Conservation (phyloP, 306 rosid genomes). For the Benincasa hispida region DNA sequence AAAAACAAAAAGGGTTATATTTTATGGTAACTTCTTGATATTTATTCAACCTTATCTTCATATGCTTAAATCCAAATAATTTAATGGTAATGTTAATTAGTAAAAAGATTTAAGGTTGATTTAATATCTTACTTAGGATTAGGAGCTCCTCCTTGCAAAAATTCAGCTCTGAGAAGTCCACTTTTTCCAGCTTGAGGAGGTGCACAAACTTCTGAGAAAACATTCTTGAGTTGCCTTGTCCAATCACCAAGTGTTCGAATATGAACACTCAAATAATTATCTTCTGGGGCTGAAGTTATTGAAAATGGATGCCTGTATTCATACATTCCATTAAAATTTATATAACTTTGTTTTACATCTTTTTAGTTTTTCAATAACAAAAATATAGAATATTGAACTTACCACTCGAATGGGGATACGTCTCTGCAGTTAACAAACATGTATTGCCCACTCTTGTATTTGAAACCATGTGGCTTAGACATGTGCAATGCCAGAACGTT, state of each 20-base stretch:
- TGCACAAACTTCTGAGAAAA: conserved; percentile 42
- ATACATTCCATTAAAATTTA: not conserved
- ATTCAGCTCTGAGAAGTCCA: conserved; percentile 40
- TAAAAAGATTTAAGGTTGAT: too few relatives aligned
- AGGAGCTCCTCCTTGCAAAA: conserved; percentile 18
- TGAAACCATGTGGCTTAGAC: conserved; percentile 47
- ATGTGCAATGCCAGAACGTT: conserved; percentile 40
- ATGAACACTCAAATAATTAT: conserved; percentile 43
- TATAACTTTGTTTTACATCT: accelerated
- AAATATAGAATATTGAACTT: not conserved
- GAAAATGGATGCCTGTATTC: conserved; percentile 50
- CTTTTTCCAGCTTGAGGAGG: conserved; percentile 44
- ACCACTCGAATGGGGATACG: conserved; percentile 51
- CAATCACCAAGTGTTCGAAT: conserved; percentile 48
- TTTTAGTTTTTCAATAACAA: not conserved
- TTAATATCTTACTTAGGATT: conserved; percentile 15
- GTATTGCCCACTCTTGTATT: conserved; percentile 50
- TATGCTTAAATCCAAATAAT: not conserved
- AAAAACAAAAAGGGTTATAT: too few relatives aligned
- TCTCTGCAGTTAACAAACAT: conserved; percentile 49
- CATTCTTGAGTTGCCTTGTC: conserved; percentile 43
- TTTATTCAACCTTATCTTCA: not conserved
- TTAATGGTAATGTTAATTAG: too few relatives aligned
- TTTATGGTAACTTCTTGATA: too few relatives aligned
- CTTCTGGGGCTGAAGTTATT: conserved; percentile 47